Conservation (phyloP, 768 basidiomycete genomes). For the Podaxis mareebaensis region DNA sequence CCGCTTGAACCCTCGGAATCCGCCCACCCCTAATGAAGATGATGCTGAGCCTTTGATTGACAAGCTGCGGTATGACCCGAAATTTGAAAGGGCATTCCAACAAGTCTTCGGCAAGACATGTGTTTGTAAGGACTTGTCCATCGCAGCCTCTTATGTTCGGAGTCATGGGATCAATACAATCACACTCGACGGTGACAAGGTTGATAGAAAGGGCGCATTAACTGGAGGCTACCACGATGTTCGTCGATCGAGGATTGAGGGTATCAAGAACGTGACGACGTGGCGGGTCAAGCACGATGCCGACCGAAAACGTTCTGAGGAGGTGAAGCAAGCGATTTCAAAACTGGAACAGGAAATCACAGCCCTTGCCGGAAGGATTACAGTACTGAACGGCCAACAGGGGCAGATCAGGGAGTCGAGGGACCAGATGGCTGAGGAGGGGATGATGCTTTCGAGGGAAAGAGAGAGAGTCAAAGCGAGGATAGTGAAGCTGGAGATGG, state of each 20-base stretch:
- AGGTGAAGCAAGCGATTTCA: constrained; percentile 72
- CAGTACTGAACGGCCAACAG: constrained; percentile 68
- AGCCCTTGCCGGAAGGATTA: constrained; percentile 66
- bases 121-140: constrained; percentile 89
- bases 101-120: constrained; percentile 98
- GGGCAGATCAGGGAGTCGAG: constrained; percentile 68
- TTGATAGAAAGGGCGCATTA: constrained; percentile 92
- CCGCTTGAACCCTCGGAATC: constrained; percentile 79
- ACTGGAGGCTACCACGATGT: constrained; percentile 97
- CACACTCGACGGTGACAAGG: constrained; percentile 96
- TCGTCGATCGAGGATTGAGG: constrained; percentile 86
- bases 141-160: constrained; percentile 93
- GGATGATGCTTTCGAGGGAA: constrained; percentile 57
- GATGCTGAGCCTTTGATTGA: constrained; percentile 81
- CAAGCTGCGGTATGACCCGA: constrained; percentile 75
- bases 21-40: constrained; percentile 64
- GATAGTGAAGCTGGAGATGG: constrained; percentile 62
- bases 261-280: constrained; percentile 69
- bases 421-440: constrained; percentile 67
- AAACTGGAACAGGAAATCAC: constrained; percentile 88
- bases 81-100: constrained; percentile 82
- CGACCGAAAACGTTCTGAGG: constrained; percentile 62
- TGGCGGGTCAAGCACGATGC: constrained; percentile 75
- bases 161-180: constrained; percentile 95
- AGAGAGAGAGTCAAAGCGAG: constrained; percentile 67